Evolutionary conservation across 345 rosid species (phyloP).

Genomic region (Aethionema arabicum): DNA sequence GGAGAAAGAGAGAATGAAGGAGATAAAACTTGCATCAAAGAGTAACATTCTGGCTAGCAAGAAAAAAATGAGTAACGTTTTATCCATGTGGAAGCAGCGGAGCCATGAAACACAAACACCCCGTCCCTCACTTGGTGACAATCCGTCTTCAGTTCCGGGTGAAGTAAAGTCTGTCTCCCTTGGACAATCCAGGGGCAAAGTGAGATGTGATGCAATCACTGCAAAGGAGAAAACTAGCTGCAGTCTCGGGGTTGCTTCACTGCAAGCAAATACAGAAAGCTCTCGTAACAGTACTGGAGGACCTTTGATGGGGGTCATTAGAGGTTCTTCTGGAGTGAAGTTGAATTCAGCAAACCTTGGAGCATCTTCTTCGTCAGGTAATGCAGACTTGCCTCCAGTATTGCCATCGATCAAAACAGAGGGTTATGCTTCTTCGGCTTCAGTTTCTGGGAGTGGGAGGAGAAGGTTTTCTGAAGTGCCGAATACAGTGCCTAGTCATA

Average conservation of each 20-base stretch:
- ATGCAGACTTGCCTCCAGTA: slow-evolving; percentile 45
- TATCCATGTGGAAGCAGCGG: slow-evolving; percentile 96
- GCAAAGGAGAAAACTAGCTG: slow-evolving; percentile 43
- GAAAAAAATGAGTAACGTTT: slow-evolving; percentile 90
- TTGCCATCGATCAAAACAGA: slow-evolving; percentile 36
- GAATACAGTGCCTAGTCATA: slow-evolving; percentile 46
- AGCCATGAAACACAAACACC: slow-evolving; percentile 80
- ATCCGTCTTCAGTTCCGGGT: slow-evolving; percentile 41
- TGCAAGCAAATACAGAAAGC: slow-evolving; percentile 44
- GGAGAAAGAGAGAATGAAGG: slow-evolving; percentile 88
- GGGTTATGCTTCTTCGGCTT: slow-evolving; percentile 54
- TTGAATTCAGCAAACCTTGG: slow-evolving; percentile 30
- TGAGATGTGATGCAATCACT: slow-evolving; percentile 47
- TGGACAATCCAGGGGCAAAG: slow-evolving; percentile 54
- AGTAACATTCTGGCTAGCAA: slow-evolving; percentile 85
- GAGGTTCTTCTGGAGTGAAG: slow-evolving; percentile 61
- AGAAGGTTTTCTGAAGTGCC: slow-evolving; percentile 95
- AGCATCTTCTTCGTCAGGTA: slow-evolving; percentile 45
- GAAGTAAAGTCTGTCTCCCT: slow-evolving; percentile 51
- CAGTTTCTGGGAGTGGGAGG: slow-evolving; percentile 70
- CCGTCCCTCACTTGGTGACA: slow-evolving; percentile 62
- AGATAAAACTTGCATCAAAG: slow-evolving; percentile 89
- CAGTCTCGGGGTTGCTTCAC: slow-evolving; percentile 40
- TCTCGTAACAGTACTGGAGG: slow-evolving; percentile 65
- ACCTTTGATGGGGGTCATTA: slow-evolving; percentile 86